phyloP scores from a whole-genome alignment of 177 flowering plant species.

The Vitis hybrid region DNA sequence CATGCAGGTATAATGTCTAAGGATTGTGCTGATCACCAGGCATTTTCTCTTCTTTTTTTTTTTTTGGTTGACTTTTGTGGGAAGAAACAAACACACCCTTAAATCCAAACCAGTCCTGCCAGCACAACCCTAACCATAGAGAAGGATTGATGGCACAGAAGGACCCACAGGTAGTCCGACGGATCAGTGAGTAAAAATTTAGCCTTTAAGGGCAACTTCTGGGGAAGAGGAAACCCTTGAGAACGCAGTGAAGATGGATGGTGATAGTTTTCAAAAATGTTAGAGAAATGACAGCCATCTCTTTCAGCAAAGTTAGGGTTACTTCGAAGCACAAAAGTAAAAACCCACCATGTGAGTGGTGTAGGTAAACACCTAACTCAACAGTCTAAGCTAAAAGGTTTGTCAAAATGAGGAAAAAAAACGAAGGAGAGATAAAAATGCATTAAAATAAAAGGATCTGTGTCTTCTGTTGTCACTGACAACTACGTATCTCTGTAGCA shows the following conservation, averaged over 20 bases:
- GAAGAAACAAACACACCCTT: no score
- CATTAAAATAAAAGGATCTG: constrained; percentile 21
- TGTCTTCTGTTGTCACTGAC: constrained; percentile 40
- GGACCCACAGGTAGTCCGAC: no score
- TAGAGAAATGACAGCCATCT: constrained; percentile 28
- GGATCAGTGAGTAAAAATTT: background rate
- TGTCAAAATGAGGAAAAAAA: background rate
- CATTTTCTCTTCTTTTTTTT: no score
- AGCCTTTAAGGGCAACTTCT: constrained; percentile 4
- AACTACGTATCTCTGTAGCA: constrained; percentile 30
- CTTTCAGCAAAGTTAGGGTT: constrained; percentile 22
- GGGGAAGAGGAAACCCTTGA: constrained; percentile 4
- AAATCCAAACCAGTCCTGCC: no score
- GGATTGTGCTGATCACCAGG: no score
- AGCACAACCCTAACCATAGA: no score
- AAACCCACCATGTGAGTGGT: constrained; percentile 10
- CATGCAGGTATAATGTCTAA: no score
- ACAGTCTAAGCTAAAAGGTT: background rate
- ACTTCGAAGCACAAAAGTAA: constrained; percentile 3
- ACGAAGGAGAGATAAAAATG: constrained; percentile 9
- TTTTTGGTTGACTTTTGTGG: no score
- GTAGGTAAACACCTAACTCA: constrained; percentile 10
- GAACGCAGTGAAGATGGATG: background rate
- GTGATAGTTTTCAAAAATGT: constrained; percentile 28
- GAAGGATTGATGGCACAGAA: no score